These are phyloP conservation scores for Syzygium grande DNA, from an alignment of 345 rosid genomes.

Conservation along the genomic window DNA sequence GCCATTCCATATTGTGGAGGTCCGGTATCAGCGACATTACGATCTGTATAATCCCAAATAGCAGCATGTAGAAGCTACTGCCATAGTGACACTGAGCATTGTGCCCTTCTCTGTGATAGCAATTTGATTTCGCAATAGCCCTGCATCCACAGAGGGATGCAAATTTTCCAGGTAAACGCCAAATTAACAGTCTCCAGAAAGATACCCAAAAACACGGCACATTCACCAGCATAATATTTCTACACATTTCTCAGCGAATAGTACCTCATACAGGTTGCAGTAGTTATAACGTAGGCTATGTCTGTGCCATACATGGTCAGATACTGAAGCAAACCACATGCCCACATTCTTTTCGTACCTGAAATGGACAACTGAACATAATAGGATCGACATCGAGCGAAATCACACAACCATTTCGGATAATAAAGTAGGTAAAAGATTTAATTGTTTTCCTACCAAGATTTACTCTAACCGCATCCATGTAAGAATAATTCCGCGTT, in stretches of 20 bases:
- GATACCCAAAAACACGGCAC: not conserved
- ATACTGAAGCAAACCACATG: constrained; percentile 58
- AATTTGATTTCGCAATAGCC: constrained; percentile 37
- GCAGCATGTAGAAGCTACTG: constrained; percentile 15
- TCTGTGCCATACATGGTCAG: constrained; percentile 31
- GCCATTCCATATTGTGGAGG: constrained; percentile 36
- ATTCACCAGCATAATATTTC: not conserved
- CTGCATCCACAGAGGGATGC: constrained; percentile 9
- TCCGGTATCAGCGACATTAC: constrained; percentile 34
- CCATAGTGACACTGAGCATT: constrained; percentile 25
- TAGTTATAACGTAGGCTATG: constrained; percentile 59
- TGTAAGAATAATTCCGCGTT: constrained; percentile 24
- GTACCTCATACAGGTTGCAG: constrained; percentile 61
- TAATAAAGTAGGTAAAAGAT: not conserved
- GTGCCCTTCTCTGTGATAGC: constrained; percentile 45
- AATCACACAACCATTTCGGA: not conserved
- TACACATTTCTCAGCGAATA: not conserved
- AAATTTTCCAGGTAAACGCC: not conserved
- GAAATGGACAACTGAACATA: constrained; percentile 4
- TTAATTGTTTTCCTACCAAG: constrained; percentile 22
- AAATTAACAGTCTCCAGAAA: not conserved
- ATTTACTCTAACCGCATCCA: constrained; percentile 31
- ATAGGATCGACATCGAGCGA: not conserved
- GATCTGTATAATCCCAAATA: constrained; percentile 31
- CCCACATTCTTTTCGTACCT: constrained; percentile 37